Conservation (phyloP, 768 basidiomycete species). For the Panus rudis region DNA sequence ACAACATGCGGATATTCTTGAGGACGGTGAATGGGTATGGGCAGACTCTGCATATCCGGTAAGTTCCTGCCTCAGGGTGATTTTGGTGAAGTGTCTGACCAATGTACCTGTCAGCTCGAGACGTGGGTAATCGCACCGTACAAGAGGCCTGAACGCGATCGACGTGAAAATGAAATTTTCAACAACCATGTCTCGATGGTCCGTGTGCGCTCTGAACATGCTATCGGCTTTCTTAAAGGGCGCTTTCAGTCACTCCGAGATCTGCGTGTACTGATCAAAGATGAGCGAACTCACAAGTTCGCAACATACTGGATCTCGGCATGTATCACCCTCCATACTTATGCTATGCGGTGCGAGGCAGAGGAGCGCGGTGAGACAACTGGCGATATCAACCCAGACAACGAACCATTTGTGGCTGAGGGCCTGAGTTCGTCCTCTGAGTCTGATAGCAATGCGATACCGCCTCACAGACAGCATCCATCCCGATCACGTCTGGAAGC, state of each 20-base stretch:
- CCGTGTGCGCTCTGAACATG: slow-evolving; percentile 32
- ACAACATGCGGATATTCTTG: slow-evolving; percentile 17
- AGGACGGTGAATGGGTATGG: slow-evolving; percentile 29
- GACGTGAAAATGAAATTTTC: slow-evolving; percentile 28
- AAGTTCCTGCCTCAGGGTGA: slow-evolving; percentile 4
- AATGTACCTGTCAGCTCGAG: slow-evolving; percentile 14
- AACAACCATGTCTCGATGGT: slow-evolving; percentile 31
- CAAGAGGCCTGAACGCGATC: slow-evolving; percentile 22
- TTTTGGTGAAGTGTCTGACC: not conserved
- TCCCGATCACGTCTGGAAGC: not conserved
- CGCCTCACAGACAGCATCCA: not conserved
- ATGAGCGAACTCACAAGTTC: slow-evolving; percentile 17
- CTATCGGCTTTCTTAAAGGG: slow-evolving; percentile 35
- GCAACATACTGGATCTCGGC: slow-evolving; percentile 27
- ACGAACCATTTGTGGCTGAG: slow-evolving; percentile 22
- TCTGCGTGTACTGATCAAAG: slow-evolving; percentile 22
- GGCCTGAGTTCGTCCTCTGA: slow-evolving; percentile 12
- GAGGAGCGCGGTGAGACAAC: slow-evolving; percentile 14
- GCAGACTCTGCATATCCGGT: slow-evolving; percentile 36
- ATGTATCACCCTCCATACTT: slow-evolving; percentile 26
- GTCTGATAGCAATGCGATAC: not conserved
- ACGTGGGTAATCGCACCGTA: slow-evolving; percentile 21
- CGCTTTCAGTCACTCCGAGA: slow-evolving; percentile 29
- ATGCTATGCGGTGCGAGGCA: slow-evolving; percentile 24
- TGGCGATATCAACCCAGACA: slow-evolving; percentile 1